Evolutionary conservation across 352 stramenopile genomes (phyloP), one percentile per base, ranked within the genome.

Genomic region (Globisporangium nodosum): DNA sequence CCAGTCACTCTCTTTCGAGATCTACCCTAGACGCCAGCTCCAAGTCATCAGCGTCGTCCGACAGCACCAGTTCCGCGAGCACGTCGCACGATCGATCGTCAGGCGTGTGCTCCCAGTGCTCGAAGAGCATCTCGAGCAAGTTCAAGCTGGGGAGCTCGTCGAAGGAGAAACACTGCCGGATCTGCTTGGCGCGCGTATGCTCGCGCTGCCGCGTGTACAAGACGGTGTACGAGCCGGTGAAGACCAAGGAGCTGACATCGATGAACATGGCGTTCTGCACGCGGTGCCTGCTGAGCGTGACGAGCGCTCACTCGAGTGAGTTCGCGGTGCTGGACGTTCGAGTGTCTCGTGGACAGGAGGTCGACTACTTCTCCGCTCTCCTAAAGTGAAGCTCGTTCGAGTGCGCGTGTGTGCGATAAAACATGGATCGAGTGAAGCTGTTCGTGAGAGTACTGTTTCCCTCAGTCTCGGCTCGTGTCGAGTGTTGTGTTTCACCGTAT

Each of bases 201-300:
- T 59, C 50, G 56, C 60, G 66, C 55, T 58, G 57, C 31, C 54
- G 35, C 35, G 13, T 66, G 60, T 53, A 64, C 64, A 71, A 63
- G 61, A 40, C n/a, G 4, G 31, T 49, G 35, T 50, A 75, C 52
- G 54, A 63, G 20, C 57, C 57, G 13, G 16, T 68, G 54, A 50
- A 57, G 2, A 55, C 60, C 56, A 71, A 57, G 46, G 64, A 54
- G 5, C 56, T 77, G n/a, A 60, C 30, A 15, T 43, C 52, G 30
- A 60, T 65, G 9, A 65, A 58, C 5, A 58, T 71, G 13, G n/a
- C 47, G 6, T 58, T 81, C 35, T 81, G 72, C 49, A 49, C 63
- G 16, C 58, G 60, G 46, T 78, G 69, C 42, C 45, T 78, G 56
- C 49, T 48, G 60, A 60, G 46, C 61, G 50, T 37, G 7, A 27